Base-by-base conservation (phyloP, 768 basidiomycete genomes). In the Boletus rubroflammeus region DNA sequence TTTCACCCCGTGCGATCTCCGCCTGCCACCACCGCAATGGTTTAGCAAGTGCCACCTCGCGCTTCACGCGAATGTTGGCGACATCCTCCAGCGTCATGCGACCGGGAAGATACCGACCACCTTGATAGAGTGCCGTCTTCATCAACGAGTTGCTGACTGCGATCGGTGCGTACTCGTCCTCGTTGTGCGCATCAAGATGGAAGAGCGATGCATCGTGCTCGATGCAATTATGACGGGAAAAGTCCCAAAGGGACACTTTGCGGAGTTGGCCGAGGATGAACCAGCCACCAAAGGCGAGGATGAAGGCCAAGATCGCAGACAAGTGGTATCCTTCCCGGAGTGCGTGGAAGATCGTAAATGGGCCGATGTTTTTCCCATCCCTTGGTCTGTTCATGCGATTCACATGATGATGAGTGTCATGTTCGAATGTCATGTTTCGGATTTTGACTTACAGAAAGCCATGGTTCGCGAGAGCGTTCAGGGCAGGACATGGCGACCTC, bases 381-480 rank as follows among this genome's bases (percentile, higher is more conserved):
- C 83, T 78, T 23, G 76, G 68, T 42, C 83, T 85, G 53, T 43
- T 26, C 5, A 17, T 19, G 14, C 17, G 40, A 14, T 34, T 49
- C 8, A 51, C 14, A 52, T 3, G 4, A 32, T 49, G 8, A 42
- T 50, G 21, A 56, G 50, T 32, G 23, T 42, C 36, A 19, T n/a
- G 32, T 23, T n/a, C 19, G 39, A 14, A 17, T 4, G 34, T 36
- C 39, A 17, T 10, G 23, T 25, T 34, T 26, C 5, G 15, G 38
- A 39, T 13, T 4, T 10, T 21, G 47, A 76, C 85, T 66, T 60
- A 89, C 87, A 90, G 72, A 53, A 84, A 89, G 2, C 85, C 84
- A 53, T 89, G 85, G 59, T 90, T 90, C 0, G 88, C 85, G 61
- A 90, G 79, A 0, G 83, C 72, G 58, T 90, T 90, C 36, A 90